Base-by-base conservation (phyloP, 164 flowering plant species). In the Vitis vinifera region DNA sequence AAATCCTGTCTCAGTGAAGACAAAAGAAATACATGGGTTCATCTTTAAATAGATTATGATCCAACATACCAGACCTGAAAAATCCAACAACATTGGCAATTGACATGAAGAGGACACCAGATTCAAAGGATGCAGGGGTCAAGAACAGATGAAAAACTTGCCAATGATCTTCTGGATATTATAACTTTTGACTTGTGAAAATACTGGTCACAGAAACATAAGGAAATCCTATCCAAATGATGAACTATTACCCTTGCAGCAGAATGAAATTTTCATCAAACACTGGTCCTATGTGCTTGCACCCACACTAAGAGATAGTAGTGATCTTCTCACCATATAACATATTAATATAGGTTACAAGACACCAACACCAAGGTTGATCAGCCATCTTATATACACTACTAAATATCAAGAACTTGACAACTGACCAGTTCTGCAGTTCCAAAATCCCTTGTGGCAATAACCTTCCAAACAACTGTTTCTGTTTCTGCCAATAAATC, bases 341-440 rank as follows among this genome's bases (percentile, higher is more conserved):
- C 27, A 23, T 23, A 23, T 23, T 23, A 23, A 23, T 23, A 23
- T 23, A 23, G 27, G 27, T 23, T 23, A 23, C 55, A 49, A 50
- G 55, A 19, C 49, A 48, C 27, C 47, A 60, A 60, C 63, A 60
- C 15, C 14, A 49, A 50, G 51, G 55, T 14, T 7, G n/a, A 10
- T 53, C 31, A 66, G 13, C 53, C 62, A 56, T 56, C 27, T 57
- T 37, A 62, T 30, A 67, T 17, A 13, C n/a, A 17, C 23, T 10
- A 12, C 70, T 72, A 72, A 15, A 72, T 52, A 44, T 66, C 65
- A 44, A 72, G 65, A 66, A 72, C 75, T 60, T 66, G 70, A 66
- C 75, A 72, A 48, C 66, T 67, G 51, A 72, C 70, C 70, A 72
- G 56, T 13, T 72, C 70, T 23, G 70, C 70, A 66, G 66, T 37